Conservation (phyloP, 805 yeast genomes). For the Wickerhamia fluorescens region DNA sequence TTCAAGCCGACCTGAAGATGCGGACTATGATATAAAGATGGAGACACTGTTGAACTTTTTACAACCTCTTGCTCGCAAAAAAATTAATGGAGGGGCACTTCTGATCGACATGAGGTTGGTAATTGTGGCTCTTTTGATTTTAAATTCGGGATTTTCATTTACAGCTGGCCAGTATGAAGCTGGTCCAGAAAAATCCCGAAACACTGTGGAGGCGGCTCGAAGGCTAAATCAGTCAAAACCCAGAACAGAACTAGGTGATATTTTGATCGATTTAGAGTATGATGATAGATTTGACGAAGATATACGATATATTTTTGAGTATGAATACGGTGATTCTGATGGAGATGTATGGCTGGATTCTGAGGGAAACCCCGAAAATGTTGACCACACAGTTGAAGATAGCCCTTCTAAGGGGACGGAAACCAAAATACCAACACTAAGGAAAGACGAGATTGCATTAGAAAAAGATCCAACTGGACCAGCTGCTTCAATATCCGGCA, state of each 20-base stretch:
- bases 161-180: conserved; percentile 5
- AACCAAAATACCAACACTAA: too few species aligned
- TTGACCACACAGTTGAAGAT: conserved; percentile 4
- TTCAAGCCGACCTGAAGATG: neutral
- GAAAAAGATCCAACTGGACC: conserved; percentile 13
- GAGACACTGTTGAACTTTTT: conserved; percentile 53
- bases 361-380: conserved; percentile 9
- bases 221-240: conserved; percentile 13
- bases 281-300: conserved; percentile 69
- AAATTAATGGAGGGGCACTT: conserved; percentile 51
- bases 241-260: conserved; percentile 41
- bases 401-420: too few species aligned
- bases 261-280: conserved; percentile 47
- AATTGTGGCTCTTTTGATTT: conserved; percentile 43
- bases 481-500: too few species aligned
- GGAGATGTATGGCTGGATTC: conserved; percentile 11
- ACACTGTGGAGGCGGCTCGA: conserved; percentile 8
- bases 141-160: conserved; percentile 17
- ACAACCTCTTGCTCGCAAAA: conserved; percentile 60
- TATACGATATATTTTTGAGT: conserved; percentile 52
- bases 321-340: conserved; percentile 36
- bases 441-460: conserved; percentile 6
- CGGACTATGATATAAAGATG: conserved; percentile 50
- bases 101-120: conserved; percentile 52
- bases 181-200: neutral